These are phyloP conservation scores for Auricularia auricula-judae DNA, from an alignment of 768 basidiomycete genomes.

Conservation along the genomic window DNA sequence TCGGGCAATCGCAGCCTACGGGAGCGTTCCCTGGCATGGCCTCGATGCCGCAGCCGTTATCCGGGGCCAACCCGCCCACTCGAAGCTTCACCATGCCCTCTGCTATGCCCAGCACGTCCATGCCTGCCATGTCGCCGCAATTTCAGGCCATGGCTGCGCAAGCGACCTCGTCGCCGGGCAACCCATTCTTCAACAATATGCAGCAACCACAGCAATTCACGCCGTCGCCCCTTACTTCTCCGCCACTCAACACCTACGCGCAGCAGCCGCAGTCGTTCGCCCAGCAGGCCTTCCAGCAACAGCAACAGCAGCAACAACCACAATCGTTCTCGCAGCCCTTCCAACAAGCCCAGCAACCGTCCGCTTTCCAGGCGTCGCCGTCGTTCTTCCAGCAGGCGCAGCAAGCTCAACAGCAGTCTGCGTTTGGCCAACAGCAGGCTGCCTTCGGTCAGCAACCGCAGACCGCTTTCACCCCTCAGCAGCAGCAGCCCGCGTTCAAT, in stretches of 20 bases:
- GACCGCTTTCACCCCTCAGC: conserved; percentile 19
- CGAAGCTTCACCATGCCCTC: not conserved
- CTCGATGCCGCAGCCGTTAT: too few relatives aligned
- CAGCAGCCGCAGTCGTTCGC: conserved; percentile 3
- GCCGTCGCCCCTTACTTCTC: not conserved
- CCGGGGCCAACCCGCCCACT: not conserved
- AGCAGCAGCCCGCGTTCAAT: conserved; percentile 12
- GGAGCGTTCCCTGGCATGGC: too few relatives aligned
- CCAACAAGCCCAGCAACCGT: conserved; percentile 16
- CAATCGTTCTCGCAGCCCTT: not conserved
- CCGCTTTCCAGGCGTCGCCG: conserved; percentile 12
- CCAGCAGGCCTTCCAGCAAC: not conserved
- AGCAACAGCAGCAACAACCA: not conserved
- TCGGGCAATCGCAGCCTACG: too few relatives aligned
- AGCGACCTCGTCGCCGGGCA: conserved; percentile 16
- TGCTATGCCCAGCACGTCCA: not conserved
- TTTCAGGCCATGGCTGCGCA: not conserved
- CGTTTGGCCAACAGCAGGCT: conserved; percentile 1
- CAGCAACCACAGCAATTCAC: conserved; percentile 3
- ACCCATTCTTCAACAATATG: conserved; percentile 7
- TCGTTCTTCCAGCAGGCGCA: not conserved
- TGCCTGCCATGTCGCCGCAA: not conserved
- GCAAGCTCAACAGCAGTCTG: not conserved
- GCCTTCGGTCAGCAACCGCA: conserved; percentile 13
- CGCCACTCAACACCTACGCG: not conserved